These are phyloP conservation scores for Globisporangium apiculatum DNA, from an alignment of 352 stramenopile species.

Conservation along the genomic window DNA sequence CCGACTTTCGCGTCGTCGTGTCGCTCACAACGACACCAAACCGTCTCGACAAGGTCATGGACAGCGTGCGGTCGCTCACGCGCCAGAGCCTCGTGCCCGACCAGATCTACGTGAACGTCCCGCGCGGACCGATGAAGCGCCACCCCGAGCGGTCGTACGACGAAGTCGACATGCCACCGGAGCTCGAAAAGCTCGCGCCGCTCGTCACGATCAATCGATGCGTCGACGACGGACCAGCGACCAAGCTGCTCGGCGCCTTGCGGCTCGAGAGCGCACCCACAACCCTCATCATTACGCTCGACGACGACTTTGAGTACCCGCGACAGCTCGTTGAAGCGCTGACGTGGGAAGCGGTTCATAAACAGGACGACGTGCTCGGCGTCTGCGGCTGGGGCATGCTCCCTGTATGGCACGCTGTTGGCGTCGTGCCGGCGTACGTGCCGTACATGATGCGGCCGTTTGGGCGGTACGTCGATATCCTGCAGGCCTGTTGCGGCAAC, in stretches of 20 bases:
- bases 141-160: slow-evolving; percentile 71
- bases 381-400: slow-evolving; percentile 80
- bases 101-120: slow-evolving; percentile 79
- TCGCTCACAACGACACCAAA: slow-evolving; percentile 73
- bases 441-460: slow-evolving; percentile 73
- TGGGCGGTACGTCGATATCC: slow-evolving; percentile 70
- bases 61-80: slow-evolving; percentile 55
- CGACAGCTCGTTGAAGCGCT: slow-evolving; percentile 47
- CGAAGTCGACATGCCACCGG: slow-evolving; percentile 44
- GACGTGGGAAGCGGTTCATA: slow-evolving; percentile 55
- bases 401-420: slow-evolving; percentile 64
- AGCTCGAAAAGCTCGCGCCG: slow-evolving; percentile 35
- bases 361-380: slow-evolving; percentile 51
- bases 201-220: slow-evolving; percentile 66
- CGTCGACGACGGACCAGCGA: slow-evolving; percentile 73
- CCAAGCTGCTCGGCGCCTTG: slow-evolving; percentile 65
- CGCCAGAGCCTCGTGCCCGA: slow-evolving; percentile 55
- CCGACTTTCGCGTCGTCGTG: slow-evolving; percentile 70
- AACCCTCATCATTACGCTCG: slow-evolving; percentile 74
- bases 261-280: slow-evolving; percentile 45
- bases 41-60: slow-evolving; percentile 68
- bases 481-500: slow-evolving; percentile 63
- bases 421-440: slow-evolving; percentile 72
- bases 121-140: slow-evolving; percentile 62
- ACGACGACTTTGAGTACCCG: slow-evolving; percentile 84